Evolutionary conservation across 768 basidiomycete genomes (phyloP), one percentile per base, ranked within the genome.

Genomic region (Pulveroboletus sp.): DNA sequence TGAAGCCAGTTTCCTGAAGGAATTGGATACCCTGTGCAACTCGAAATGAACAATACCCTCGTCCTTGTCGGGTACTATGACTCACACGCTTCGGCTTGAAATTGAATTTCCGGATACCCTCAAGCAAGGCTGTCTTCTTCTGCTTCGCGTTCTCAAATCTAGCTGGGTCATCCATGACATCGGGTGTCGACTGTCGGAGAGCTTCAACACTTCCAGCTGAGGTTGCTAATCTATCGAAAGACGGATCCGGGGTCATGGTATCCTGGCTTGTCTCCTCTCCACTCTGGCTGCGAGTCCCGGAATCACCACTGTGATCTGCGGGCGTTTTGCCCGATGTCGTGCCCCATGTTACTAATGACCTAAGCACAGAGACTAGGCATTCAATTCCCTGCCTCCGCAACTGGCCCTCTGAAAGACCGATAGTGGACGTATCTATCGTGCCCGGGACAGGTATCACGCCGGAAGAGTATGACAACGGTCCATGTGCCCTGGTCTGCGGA

Each of bases 51-150:
- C 26, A 15, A 21, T 8, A 30, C 8, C 17, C 17, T 32, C 28
- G 33, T 31, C 21, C 35, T n/a, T 17, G 14, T 46, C 26, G 64
- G 35, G 6, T 26, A 13, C 26, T 7, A 33, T 35, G 32, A 69
- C 84, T 40, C 61, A 94, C 93, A 58, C 84, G 81, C 71, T 97
- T 98, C n/a, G 95, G 94, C 71, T 96, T 98, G 76, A 86, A 93
- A 66, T 98, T 97, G 71, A 99, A 99, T 69, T 92, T 93, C 69
- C 88, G 93, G 69, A 98, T 89, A 26, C 96, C 96, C 65, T 98
- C 95, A 35, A 93, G 71, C 27, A 98, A 68, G 0, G 88, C 94
- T 31, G 91, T 97, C 72, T 99, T 99, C 71, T 90, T 87, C 71
- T 93, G 89, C 67, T 96, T 97, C 10, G 93, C 96, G 53, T 80